Base-by-base conservation (phyloP, 352 stramenopile genomes). In the Albugo candida region DNA sequence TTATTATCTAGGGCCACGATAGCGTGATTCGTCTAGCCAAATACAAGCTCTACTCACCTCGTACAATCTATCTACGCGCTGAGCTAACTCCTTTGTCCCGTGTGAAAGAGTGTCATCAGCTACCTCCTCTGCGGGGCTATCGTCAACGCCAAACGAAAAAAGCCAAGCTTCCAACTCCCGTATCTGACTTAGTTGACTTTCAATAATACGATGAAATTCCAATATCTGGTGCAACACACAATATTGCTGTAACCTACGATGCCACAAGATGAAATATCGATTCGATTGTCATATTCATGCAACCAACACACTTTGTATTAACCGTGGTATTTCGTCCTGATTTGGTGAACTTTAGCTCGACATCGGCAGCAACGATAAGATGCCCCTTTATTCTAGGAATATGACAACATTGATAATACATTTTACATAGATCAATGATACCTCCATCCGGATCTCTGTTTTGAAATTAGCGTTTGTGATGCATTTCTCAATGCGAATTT, bases 191-290 rank as follows among this genome's bases (percentile, higher is more conserved):
- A 31, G 8, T 31, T 48, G 43, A 6, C n/a, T 17, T 8, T 35
- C 19, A 17, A 48, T 18, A 10, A 48, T 20, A 45, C 64, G 61
- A 50, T 87, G 72, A 52, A 87, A 84, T 59, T 87, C 75, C 42
- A 87, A 65, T 51, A 87, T 83, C 58, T 87, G 75, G 56, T 84
- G 79, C 35, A 87, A 54, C 48, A 87, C 71, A 53, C 71, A 84
- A 52, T 84, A 87, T 36, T 87, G 70, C 51, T 84, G 67, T 47
- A 87, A 54, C 18, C 75, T 87, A 50, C 4, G 31, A 27, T n/a
- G 6, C 5, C 13, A 39, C 6, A 35, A 13, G 38, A 43, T 24
- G 19, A 27, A 55, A 20, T 12, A 59, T 0, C 19, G 13, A 36
- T 11, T 31, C 36, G 34, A 41, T n/a, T 17, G 52, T 24, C 38